A percentile compares a stretch with the other conserved stretches of the same genome.
These are phyloP conservation scores for Heracleum sosnowskyi DNA, from an alignment of 129 eudicot genomes.

Conservation along the genomic window DNA sequence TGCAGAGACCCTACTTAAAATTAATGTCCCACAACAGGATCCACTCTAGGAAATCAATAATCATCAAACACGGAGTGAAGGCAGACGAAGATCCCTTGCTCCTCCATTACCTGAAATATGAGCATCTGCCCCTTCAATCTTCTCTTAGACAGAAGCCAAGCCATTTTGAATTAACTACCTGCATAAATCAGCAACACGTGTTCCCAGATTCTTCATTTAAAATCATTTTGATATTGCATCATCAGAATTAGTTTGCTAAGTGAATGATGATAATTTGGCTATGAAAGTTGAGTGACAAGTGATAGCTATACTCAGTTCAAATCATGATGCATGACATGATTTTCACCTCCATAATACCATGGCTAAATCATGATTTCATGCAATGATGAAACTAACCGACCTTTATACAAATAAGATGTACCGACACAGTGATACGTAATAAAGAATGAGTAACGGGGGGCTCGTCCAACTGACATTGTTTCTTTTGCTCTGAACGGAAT, in stretches of 20 bases:
- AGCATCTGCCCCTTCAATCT: slow-evolving; percentile 13
- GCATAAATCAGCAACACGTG: slow-evolving; percentile 18
- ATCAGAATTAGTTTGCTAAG: slow-evolving; percentile 9
- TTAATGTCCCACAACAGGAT: background rate
- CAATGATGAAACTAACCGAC: slow-evolving; percentile 7
- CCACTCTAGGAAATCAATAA: no score
- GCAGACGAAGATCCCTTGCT: background rate
- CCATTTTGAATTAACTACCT: slow-evolving; percentile 14
- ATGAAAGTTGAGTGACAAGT: background rate
- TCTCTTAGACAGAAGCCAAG: background rate
- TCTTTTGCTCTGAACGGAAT: background rate
- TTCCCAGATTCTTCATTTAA: slow-evolving; percentile 1
- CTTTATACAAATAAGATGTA: background rate
- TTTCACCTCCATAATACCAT: background rate
- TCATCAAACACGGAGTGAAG: background rate
- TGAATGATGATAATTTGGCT: background rate
- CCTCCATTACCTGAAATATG: slow-evolving; percentile 11
- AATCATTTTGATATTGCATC: background rate
- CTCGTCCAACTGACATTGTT: background rate
- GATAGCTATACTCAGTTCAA: background rate
- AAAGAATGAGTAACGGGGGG: background rate
- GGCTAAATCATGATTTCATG: background rate
- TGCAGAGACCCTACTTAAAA: background rate
- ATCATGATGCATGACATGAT: slow-evolving; percentile 4
- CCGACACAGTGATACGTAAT: background rate